Evolutionary conservation across 176 grass and related monocot genomes (phyloP).

Genomic region (Olyra latifolia): DNA sequence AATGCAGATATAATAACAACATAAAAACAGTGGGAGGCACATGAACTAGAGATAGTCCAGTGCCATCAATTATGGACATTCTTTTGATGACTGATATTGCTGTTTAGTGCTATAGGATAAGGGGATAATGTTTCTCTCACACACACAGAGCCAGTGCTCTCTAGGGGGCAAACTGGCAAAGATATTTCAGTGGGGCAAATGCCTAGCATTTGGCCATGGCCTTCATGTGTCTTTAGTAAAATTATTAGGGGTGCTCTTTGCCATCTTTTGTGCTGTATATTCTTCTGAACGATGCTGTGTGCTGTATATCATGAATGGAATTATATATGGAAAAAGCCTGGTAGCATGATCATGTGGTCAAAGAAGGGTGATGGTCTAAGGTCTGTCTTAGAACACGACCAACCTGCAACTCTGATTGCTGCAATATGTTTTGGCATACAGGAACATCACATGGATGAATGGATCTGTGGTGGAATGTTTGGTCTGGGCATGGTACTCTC

Average conservation of each 20-base stretch:
- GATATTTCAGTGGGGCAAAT: conserved; percentile 8
- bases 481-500: background rate
- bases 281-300: background rate
- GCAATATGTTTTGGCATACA: background rate
- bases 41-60: background rate
- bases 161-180: no score
- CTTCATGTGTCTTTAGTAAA: background rate
- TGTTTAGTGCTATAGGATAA: background rate
- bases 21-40: background rate
- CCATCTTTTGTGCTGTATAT: background rate
- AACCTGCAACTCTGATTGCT: background rate
- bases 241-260: background rate
- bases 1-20: background rate
- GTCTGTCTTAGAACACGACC: background rate
- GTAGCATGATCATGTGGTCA: background rate
- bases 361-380: background rate
- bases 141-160: background rate
- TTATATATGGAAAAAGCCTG: background rate
- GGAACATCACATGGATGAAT: background rate
- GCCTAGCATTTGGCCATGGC: background rate
- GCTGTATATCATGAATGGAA: background rate
- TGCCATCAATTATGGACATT: background rate
- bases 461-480: background rate
- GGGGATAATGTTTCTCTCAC: background rate
- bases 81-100: background rate